Conservation (phyloP, 1,284 basidiomycete species). For the Albatrellus sp. region DNA sequence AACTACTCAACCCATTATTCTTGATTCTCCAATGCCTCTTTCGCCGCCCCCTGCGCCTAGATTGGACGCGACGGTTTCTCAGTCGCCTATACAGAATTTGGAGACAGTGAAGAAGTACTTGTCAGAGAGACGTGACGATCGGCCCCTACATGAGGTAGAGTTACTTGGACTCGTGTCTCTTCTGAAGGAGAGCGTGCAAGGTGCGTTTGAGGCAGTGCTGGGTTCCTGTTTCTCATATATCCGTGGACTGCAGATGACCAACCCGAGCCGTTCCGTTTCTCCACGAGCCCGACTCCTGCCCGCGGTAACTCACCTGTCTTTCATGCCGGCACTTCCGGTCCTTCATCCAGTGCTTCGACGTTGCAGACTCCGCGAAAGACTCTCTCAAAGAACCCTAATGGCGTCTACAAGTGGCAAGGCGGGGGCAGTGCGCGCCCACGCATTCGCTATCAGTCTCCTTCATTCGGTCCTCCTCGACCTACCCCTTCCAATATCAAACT, state of each 20-base stretch:
- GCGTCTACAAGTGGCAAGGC: conserved; percentile 54
- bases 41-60: conserved; percentile 3
- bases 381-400: conserved; percentile 59
- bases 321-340: conserved; percentile 15
- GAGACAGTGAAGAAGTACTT: conserved; percentile 33
- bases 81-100: conserved; percentile 27
- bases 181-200: conserved; percentile 11
- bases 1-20: not conserved
- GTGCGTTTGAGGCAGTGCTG: not conserved
- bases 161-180: conserved; percentile 9
- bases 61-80: conserved; percentile 8
- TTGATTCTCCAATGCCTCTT: conserved; percentile 1
- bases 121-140: conserved; percentile 26
- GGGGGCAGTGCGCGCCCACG: conserved; percentile 51
- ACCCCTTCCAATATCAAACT: conserved; percentile 27
- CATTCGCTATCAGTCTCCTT: conserved; percentile 57
- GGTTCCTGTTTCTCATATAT: conserved; percentile 1
- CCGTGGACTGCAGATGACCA: not conserved
- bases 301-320: conserved; percentile 29
- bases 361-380: conserved; percentile 31
- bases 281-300: conserved; percentile 30
- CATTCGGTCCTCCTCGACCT: conserved; percentile 40
- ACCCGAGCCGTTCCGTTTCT: conserved; percentile 46
- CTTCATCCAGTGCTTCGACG: conserved; percentile 6
- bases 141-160: conserved; percentile 21